phyloP scores from a whole-genome alignment of 306 rosid genomes.

The Corylus americana region DNA sequence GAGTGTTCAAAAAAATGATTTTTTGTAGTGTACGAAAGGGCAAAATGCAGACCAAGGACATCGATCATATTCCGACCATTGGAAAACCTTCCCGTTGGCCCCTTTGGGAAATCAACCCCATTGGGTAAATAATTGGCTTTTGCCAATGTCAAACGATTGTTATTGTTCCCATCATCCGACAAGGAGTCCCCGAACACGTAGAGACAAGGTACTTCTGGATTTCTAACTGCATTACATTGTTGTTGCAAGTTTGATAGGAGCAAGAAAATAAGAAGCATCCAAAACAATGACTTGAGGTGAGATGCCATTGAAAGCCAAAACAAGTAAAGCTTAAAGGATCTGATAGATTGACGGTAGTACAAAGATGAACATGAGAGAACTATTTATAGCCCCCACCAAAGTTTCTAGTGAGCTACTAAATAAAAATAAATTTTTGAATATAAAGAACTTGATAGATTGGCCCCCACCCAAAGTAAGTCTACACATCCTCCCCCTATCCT shows the following conservation, averaged over 20 bases:
- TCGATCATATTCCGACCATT: conserved; percentile 7
- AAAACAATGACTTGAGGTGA: background rate
- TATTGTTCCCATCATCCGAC: conserved; percentile 31
- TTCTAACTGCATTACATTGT: background rate
- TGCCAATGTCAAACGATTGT: background rate
- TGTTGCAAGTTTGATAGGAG: background rate
- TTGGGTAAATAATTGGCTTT: conserved; percentile 27
- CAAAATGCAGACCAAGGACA: background rate
- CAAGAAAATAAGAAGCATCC: background rate
- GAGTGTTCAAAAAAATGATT: no score
- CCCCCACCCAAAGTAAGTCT: no score
- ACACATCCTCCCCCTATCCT: no score
- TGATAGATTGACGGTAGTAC: no score
- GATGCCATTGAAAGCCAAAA: background rate
- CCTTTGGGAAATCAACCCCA: conserved; percentile 27
- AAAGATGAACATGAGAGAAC: no score
- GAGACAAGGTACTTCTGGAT: conserved; percentile 22
- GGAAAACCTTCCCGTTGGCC: conserved; percentile 17
- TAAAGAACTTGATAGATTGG: no score
- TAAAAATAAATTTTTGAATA: no score
- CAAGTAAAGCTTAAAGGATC: no score
- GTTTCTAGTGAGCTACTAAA: no score
- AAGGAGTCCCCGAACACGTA: conserved; percentile 33
- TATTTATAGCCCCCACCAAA: no score
- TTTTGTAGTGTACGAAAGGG: background rate